Evolutionary conservation across 1,139 yeast genomes (phyloP), one percentile per base, ranked within the genome.

Genomic region (Suhomyces atakaporum): DNA sequence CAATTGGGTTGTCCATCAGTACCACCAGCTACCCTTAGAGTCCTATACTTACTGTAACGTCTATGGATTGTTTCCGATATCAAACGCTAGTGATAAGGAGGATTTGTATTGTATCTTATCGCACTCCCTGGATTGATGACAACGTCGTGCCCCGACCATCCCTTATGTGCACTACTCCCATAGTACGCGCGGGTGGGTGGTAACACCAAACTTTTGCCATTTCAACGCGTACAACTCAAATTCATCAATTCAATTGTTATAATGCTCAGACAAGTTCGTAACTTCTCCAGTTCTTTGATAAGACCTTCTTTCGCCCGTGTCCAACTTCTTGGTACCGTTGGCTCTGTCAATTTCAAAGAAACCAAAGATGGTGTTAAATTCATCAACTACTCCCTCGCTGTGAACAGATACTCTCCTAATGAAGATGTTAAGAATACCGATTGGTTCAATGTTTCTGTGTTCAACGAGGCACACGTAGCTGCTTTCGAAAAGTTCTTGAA

Each of bases 351-450:
- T 34, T 50, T 58, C 42, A 65, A 58, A 46, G 75, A 69, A 56
- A 61, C 71, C 43, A 61, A 56, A 38, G 63, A 59, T 37, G 73
- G 73, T 25, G 48, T 45, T 29, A 67, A 64, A 41, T 70, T 61
- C 51, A 56, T 69, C 51, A 60, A 56, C 39, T 71, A 71, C 54
- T 62, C 73, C 11, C 63, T 71, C 43, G 77, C 75, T 9, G 76
- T 71, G 23, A 62, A 66, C 57, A 60, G 62, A 52, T 67, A 47
- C 53, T 51, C 53, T 22, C 66, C 67, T 10, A 55, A 49, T 31
- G 63, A 58, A 25, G 65, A 56, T 25, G 62, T 59, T 37, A 50
- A 46, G 41, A 45, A 58, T 35, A 62, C 74, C 34, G 72, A 68
- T 43, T 71, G 75, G 76, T 69, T 53, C 56, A 68, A 63, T 40